Percentiles rank a stretch among this genome's conserved stretches.
Evolutionary conservation across 2,329 filamentous ascomycete genomes (phyloP).

Genomic region (Leptographium lundbergii): DNA sequence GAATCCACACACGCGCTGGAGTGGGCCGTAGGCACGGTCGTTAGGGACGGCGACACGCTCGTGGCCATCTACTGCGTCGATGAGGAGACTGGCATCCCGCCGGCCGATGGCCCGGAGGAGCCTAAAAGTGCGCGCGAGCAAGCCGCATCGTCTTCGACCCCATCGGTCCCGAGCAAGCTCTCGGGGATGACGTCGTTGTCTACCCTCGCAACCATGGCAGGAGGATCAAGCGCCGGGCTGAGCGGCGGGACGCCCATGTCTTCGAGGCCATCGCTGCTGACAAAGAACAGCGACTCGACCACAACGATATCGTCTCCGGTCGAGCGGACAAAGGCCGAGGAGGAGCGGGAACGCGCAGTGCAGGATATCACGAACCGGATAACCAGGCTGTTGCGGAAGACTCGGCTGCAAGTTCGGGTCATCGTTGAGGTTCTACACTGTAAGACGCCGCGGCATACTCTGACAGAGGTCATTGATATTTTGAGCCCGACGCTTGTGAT

Average conservation of each 20-base stretch:
- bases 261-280: slow-evolving; percentile 21
- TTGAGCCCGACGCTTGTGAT: slow-evolving; percentile 87
- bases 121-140: slow-evolving; percentile 58
- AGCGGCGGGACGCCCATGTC: slow-evolving; percentile 20
- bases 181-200: slow-evolving; percentile 13
- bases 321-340: slow-evolving; percentile 50
- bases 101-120: slow-evolving; percentile 37
- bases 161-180: slow-evolving; percentile 15
- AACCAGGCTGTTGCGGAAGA: slow-evolving; percentile 78
- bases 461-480: slow-evolving; percentile 93
- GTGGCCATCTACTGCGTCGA: slow-evolving; percentile 90
- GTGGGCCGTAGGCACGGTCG: slow-evolving; percentile 92
- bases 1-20: slow-evolving; percentile 92
- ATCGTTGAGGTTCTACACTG: slow-evolving; percentile 96
- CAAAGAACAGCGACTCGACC: slow-evolving; percentile 22
- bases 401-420: slow-evolving; percentile 79
- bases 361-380: slow-evolving; percentile 74
- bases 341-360: slow-evolving; percentile 70
- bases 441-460: slow-evolving; percentile 92
- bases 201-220: slow-evolving; percentile 1
- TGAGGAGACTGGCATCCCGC: slow-evolving; percentile 62
- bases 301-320: slow-evolving; percentile 14
- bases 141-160: slow-evolving; percentile 41
- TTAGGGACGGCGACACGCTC: slow-evolving; percentile 87
- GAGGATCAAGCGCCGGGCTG: slow-evolving; percentile 7